Base-by-base conservation (phyloP, 2,329 filamentous ascomycete species). In the Aspergillus thermomutatus region DNA sequence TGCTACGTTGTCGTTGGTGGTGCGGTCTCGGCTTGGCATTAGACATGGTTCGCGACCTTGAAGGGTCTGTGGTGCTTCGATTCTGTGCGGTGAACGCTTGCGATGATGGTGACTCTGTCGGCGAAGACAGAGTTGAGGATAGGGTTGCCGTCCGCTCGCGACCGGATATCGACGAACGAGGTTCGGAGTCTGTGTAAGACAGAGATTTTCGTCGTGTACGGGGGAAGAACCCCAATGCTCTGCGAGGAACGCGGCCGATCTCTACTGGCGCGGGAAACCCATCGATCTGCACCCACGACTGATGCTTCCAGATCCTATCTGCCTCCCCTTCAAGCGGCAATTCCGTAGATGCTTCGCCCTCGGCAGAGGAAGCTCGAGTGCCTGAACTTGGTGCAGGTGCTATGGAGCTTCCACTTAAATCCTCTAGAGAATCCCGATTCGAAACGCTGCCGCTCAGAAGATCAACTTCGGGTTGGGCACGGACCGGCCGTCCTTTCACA, bases 161-260 rank as follows among this genome's bases (percentile, higher is more conserved):
- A 66, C 54, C 67, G 54, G 59, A 69, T 57, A 55, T 70, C 61
- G 45, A 72, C 63, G 23, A 77, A 76, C 43, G 70, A 66, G 54
- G 58, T 46, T 85, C 82, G 2, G 89, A 89, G 52, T 83, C 82
- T 1, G 86, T 86, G 65, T 83, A 79, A 9, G 84, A 75, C 5
- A 72, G 68, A 60, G 89, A 94, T 87, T 94, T 94, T 85, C 92
- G 91, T 69, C 92, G 83, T 21, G 92, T 85, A 7, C 92, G 92
- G 3, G 93, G 93, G 69, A 97, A 97, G 75, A 93, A 97, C 25
- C 92, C 93, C 47, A 97, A 82, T 2, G 88, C 83, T 74, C 87
- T 87, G 56, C 90, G 86, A 23, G 91, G 86, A 56, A 97, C 85
- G 28, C 94, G 87, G 17, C 87, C 91, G 62, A 99, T 94, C 72